Conservation (phyloP, 345 rosid species). For the Balakata baccata region DNA sequence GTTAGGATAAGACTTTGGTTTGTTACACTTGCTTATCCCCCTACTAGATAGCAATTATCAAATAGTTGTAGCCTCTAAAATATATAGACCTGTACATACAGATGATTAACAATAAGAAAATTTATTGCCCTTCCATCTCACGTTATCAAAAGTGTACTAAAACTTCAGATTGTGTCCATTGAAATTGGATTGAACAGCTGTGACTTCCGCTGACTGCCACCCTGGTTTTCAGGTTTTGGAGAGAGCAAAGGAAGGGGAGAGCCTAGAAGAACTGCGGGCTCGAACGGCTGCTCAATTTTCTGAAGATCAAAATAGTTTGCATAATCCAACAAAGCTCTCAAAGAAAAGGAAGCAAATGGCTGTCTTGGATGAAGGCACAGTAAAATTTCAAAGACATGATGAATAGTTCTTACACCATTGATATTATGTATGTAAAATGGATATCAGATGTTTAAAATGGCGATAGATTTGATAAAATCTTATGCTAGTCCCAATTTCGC, state of each 20-base stretch:
- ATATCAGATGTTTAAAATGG: background rate
- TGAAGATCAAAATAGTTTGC: conserved; percentile 44
- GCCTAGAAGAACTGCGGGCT: conserved; percentile 65
- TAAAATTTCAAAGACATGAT: conserved; percentile 47
- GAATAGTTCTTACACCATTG: conserved; percentile 22
- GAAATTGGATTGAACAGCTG: background rate
- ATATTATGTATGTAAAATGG: background rate
- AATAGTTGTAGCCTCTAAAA: too few relatives aligned
- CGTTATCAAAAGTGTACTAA: too few relatives aligned
- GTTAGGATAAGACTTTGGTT: too few relatives aligned
- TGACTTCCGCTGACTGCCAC: background rate
- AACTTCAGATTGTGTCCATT: background rate
- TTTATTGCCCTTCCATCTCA: too few relatives aligned
- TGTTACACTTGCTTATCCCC: too few relatives aligned
- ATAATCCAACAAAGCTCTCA: conserved; percentile 40
- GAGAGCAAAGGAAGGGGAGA: conserved; percentile 87
- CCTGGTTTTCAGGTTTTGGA: conserved; percentile 54
- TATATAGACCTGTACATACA: too few relatives aligned
- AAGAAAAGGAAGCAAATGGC: conserved; percentile 62
- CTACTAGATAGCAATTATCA: too few relatives aligned
- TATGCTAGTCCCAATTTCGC: conserved; percentile 14
- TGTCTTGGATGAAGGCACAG: conserved; percentile 49
- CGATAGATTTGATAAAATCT: background rate
- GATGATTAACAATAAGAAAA: too few relatives aligned
- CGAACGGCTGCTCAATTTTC: conserved; percentile 76